Conservation (phyloP, 2,329 filamentous ascomycete genomes). For the Cytospora piceicola region DNA sequence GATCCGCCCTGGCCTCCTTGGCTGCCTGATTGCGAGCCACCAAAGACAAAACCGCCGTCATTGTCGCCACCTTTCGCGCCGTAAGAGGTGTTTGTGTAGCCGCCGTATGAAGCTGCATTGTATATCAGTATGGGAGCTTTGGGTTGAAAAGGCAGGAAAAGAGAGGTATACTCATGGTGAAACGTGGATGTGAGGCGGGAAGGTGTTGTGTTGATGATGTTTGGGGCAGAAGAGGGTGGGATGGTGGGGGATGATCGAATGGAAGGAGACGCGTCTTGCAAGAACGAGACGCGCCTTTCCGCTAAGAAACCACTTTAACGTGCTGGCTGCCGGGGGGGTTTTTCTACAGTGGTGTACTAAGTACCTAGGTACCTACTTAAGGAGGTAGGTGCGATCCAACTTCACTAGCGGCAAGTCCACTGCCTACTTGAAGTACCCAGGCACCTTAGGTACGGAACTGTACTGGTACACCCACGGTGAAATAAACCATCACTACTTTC, state of each 20-base stretch:
- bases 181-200: constrained; percentile 7
- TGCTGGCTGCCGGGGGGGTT: neutral
- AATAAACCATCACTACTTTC: no score
- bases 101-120: constrained; percentile 52
- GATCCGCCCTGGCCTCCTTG: constrained; percentile 42
- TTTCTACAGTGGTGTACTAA: no score
- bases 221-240: constrained; percentile 3
- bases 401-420: no score
- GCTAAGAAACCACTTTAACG: constrained; percentile 30
- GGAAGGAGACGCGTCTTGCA: constrained; percentile 28
- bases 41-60: constrained; percentile 64
- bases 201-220: constrained; percentile 13
- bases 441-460: neutral
- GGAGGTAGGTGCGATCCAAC: neutral
- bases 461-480: no score
- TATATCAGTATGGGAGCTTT: neutral
- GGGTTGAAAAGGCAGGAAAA: neutral
- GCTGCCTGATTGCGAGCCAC: constrained; percentile 64
- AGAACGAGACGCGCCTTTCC: constrained; percentile 25
- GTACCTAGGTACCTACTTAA: no score
- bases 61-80: constrained; percentile 62
- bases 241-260: constrained; percentile 19
- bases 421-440: neutral
- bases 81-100: constrained; percentile 53
- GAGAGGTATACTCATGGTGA: constrained; percentile 25